Percentiles rank a stretch among this genome's conserved stretches.
These are phyloP conservation scores for Talaromyces sp. DNA, from an alignment of 2,329 filamentous ascomycete genomes.

Conservation along the genomic window DNA sequence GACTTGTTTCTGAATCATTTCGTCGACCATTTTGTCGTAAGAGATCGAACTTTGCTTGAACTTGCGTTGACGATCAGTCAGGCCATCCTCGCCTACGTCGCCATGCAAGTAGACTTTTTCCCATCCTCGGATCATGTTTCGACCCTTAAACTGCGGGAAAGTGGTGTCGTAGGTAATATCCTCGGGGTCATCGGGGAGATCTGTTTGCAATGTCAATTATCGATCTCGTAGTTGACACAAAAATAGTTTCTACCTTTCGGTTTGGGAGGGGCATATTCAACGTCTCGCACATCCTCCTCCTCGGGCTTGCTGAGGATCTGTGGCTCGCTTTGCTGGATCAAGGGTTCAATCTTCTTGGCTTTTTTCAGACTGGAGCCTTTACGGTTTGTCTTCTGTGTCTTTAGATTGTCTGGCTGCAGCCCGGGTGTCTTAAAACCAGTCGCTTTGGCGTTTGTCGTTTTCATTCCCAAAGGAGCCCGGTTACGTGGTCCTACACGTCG, in stretches of 20 bases:
- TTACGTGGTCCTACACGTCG: conserved; percentile 53
- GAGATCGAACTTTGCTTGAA: conserved; percentile 61
- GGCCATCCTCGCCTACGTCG: conserved; percentile 48
- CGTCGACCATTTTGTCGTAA: conserved; percentile 59
- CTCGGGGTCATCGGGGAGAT: conserved; percentile 41
- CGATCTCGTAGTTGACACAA: conserved; percentile 3
- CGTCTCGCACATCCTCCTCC: conserved; percentile 62
- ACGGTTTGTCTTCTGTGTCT: conserved; percentile 58
- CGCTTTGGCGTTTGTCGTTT: conserved; percentile 92
- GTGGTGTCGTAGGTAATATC: conserved; percentile 45
- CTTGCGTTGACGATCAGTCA: conserved; percentile 64
- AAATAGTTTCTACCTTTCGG: conserved; percentile 43
- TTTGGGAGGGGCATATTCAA: conserved; percentile 83
- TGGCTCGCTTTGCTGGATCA: conserved; percentile 39
- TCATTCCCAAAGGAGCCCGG: conserved; percentile 81
- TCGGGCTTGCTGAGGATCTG: conserved; percentile 43
- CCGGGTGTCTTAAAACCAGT: conserved; percentile 61
- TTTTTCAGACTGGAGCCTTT: conserved; percentile 58
- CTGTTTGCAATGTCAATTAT: conserved; percentile 33
- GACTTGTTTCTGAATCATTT: conserved; percentile 62
- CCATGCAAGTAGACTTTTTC: conserved; percentile 46
- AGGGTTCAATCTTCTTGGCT: conserved; percentile 52
- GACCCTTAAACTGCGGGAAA: conserved; percentile 49
- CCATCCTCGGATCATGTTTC: conserved; percentile 49
- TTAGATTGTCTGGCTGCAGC: conserved; percentile 55